Evolutionary conservation across 108 stramenopile genomes (phyloP).

Genomic region (Fragilariopsis cylindrus): DNA sequence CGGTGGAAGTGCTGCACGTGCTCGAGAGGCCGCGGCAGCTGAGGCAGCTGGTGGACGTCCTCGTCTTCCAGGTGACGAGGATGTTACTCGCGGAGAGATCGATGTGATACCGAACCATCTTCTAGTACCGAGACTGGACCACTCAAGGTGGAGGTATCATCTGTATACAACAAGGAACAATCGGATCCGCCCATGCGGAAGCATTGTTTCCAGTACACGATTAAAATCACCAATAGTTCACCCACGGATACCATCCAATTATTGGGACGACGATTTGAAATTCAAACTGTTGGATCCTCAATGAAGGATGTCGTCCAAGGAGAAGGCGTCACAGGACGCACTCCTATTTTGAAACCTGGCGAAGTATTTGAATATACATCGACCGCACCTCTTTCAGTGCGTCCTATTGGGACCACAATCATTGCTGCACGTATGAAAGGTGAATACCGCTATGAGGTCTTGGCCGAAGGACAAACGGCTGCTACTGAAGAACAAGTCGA

Average conservation of each 20-base stretch:
- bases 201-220: conserved; percentile 92
- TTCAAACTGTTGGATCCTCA: conserved; percentile 82
- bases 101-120: conserved; percentile 53
- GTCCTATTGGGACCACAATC: conserved; percentile 80
- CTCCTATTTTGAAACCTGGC: conserved; percentile 88
- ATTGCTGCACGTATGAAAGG: conserved; percentile 87
- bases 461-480: conserved; percentile 64
- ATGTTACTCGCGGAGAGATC: conserved; percentile 74
- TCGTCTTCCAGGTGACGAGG: conserved; percentile 76
- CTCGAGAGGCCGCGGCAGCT: conserved; percentile 66
- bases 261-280: conserved; percentile 88
- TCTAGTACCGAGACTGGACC: conserved; percentile 67
- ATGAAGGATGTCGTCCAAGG: conserved; percentile 92
- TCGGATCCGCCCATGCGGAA: conserved; percentile 91
- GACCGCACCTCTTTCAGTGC: conserved; percentile 76
- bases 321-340: conserved; percentile 89
- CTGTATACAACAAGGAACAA: conserved; percentile 85
- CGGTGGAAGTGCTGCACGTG: conserved; percentile 61
- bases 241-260: conserved; percentile 85
- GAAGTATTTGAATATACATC: conserved; percentile 93
- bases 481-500: conserved; percentile 76
- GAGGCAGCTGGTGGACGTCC: conserved; percentile 72
- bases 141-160: conserved; percentile 80
- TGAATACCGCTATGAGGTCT: conserved; percentile 72
- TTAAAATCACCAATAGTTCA: conserved; percentile 91